Evolutionary conservation across 2,329 filamentous ascomycete genomes (phyloP).

Genomic region (Didymella arachidicola): DNA sequence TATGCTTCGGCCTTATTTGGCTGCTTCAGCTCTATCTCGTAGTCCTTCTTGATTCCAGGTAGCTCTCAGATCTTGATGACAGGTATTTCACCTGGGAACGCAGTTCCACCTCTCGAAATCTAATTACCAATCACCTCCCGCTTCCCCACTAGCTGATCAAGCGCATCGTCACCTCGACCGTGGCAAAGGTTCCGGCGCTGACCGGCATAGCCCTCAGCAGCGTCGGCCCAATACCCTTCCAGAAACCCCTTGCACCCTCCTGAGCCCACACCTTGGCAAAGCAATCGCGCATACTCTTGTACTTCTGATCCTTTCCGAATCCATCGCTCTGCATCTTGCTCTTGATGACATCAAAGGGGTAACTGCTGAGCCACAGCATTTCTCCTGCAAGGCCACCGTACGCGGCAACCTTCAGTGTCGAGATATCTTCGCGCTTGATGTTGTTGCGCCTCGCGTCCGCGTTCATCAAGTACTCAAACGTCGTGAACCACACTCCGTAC

Average conservation of each 20-base stretch:
- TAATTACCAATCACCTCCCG: too few relatives aligned
- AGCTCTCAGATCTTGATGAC: neutral
- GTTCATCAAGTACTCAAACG: conserved; percentile 98
- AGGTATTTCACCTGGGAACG: neutral
- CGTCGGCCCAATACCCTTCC: conserved; percentile 92
- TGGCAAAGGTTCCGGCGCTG: conserved; percentile 95
- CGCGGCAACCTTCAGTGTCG: conserved; percentile 83
- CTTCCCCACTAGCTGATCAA: conserved; percentile 23
- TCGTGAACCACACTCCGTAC: conserved; percentile 93
- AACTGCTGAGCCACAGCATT: conserved; percentile 89
- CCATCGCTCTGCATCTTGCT: conserved; percentile 99
- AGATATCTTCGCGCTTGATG: conserved; percentile 77
- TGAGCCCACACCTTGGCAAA: conserved; percentile 80
- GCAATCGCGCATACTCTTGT: conserved; percentile 85
- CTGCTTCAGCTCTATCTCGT: neutral
- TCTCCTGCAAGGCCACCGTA: conserved; percentile 96
- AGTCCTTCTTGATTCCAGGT: neutral
- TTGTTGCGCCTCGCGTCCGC: conserved; percentile 79
- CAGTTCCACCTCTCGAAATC: neutral
- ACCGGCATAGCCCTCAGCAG: conserved; percentile 96
- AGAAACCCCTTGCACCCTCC: conserved; percentile 86
- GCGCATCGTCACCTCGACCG: conserved; percentile 52
- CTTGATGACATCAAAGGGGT: conserved; percentile 97
- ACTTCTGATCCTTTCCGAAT: conserved; percentile 76
- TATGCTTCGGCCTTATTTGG: neutral